These are phyloP conservation scores for Pulveroboletus sp. DNA, from an alignment of 768 basidiomycete genomes.

Conservation along the genomic window DNA sequence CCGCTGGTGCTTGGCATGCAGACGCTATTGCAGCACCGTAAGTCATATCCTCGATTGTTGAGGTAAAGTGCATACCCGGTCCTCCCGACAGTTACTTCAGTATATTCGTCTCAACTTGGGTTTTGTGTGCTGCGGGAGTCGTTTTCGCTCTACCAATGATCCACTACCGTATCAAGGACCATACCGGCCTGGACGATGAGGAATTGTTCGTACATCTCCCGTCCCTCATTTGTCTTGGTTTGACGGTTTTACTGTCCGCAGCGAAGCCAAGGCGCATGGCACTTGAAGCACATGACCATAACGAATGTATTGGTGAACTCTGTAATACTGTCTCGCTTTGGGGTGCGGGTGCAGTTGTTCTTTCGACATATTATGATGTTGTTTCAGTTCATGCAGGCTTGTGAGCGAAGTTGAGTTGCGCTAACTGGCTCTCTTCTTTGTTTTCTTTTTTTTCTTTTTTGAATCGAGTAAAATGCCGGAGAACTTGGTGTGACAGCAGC, in stretches of 20 bases:
- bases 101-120: conserved; percentile 71
- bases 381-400: neutral
- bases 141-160: conserved; percentile 72
- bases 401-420: neutral
- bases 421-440: neutral
- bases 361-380: neutral
- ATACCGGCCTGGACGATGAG: conserved; percentile 49
- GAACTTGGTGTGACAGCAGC: neutral
- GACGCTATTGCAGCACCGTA: conserved; percentile 62
- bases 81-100: conserved; percentile 50
- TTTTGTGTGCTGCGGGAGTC: conserved; percentile 59
- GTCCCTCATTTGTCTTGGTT: neutral
- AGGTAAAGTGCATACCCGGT: neutral
- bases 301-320: neutral
- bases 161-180: conserved; percentile 61
- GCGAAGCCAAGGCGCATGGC: conserved; percentile 8
- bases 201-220: conserved; percentile 34
- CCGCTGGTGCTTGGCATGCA: conserved; percentile 66
- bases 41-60: conserved; percentile 23
- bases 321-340: neutral
- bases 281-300: neutral
- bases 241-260: conserved; percentile 2
- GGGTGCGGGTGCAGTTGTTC: neutral
- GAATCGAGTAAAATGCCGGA: neutral
- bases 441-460: neutral